Percentiles rank a stretch among this genome's conserved stretches.
These are phyloP conservation scores for Hawksworthiomyces lignivorus DNA, from an alignment of 2,329 filamentous ascomycete genomes.

Conservation along the genomic window DNA sequence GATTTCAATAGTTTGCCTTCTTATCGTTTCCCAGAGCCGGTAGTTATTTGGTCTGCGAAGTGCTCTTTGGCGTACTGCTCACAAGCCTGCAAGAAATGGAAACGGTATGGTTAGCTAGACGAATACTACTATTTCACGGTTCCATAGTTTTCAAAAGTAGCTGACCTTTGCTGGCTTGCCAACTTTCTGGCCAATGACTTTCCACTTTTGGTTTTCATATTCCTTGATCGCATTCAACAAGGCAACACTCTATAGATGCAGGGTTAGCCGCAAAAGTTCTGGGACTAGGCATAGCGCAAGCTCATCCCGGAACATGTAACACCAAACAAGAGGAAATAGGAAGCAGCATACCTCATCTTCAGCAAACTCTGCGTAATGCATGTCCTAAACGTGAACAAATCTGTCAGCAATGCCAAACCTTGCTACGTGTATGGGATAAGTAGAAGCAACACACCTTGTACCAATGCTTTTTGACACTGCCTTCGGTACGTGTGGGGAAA, in stretches of 20 bases:
- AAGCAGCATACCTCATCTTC: constrained; percentile 73
- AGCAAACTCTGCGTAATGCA: constrained; percentile 98
- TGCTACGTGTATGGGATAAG: too few species aligned
- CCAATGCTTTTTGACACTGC: constrained; percentile 99
- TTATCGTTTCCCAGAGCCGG: constrained; percentile 31
- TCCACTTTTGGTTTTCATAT: constrained; percentile 98
- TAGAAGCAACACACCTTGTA: constrained; percentile 64
- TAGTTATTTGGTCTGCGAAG: constrained; percentile 44
- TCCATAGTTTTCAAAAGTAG: too few species aligned
- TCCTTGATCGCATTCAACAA: constrained; percentile 94
- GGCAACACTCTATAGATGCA: constrained; percentile 67
- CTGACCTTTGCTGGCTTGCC: constrained; percentile 90
- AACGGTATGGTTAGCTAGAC: too few species aligned
- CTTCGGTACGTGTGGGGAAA: constrained; percentile 88
- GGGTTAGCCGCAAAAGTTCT: too few species aligned
- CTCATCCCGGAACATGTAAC: too few species aligned
- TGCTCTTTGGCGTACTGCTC: constrained; percentile 93
- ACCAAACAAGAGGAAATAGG: neutral
- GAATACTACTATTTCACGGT: too few species aligned
- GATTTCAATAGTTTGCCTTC: too few species aligned
- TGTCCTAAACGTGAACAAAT: constrained; percentile 70
- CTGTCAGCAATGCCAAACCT: constrained; percentile 13
- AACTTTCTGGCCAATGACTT: constrained; percentile 91
- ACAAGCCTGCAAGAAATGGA: constrained; percentile 28
- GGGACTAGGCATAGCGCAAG: too few species aligned